Conservation (phyloP, 2,329 filamentous ascomycete species). For the Aspergillus amoenus region DNA sequence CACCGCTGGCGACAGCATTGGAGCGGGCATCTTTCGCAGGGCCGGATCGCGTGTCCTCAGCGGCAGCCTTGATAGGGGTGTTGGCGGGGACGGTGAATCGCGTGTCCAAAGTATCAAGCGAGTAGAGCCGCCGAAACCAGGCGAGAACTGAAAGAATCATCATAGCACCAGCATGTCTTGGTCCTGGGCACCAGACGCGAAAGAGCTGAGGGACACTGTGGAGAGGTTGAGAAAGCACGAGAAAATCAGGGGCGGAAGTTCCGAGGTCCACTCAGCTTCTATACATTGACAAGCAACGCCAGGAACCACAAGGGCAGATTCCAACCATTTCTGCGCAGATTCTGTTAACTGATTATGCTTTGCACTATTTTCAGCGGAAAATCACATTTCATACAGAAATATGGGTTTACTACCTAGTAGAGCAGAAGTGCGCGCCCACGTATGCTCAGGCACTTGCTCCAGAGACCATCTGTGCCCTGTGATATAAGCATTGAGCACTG, state of each 20-base stretch:
- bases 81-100: slow-evolving; percentile 70
- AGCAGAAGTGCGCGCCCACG: not conserved
- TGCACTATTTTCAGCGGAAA: no score
- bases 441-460: not conserved
- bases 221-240: slow-evolving; percentile 4
- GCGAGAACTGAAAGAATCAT: slow-evolving; percentile 46
- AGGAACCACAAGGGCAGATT: not conserved
- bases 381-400: no score
- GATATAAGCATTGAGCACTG: no score
- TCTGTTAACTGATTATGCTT: not conserved
- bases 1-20: slow-evolving; percentile 45
- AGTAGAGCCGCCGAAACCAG: slow-evolving; percentile 57
- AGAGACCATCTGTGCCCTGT: no score
- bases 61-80: slow-evolving; percentile 61
- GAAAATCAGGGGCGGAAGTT: slow-evolving; percentile 21
- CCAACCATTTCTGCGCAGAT: not conserved
- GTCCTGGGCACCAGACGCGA: slow-evolving; percentile 12
- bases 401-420: not conserved
- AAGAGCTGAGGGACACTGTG: slow-evolving; percentile 8
- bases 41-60: slow-evolving; percentile 51
- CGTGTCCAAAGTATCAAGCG: slow-evolving; percentile 67
- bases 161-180: slow-evolving; percentile 34
- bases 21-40: slow-evolving; percentile 38
- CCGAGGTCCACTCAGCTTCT: slow-evolving; percentile 1
- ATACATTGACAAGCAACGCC: not conserved